A percentile compares a stretch with the other conserved stretches of the same genome.
Evolutionary conservation across 768 basidiomycete species (phyloP).

Genomic region (Phanerochaete carnosa): DNA sequence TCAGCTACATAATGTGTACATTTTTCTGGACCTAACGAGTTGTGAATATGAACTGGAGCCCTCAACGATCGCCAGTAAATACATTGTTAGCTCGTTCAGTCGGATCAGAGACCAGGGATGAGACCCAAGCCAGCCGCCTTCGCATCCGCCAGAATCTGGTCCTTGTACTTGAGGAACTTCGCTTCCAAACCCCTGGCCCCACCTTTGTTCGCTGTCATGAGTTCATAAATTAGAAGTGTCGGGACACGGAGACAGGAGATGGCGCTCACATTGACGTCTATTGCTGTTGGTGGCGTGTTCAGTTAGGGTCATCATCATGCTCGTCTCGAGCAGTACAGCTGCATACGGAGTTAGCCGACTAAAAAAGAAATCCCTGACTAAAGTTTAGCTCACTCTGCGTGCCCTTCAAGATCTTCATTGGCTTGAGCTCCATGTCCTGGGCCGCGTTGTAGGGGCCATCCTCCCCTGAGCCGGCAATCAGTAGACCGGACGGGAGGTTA

Average conservation of each 20-base stretch:
- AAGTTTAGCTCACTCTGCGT: constrained; percentile 51
- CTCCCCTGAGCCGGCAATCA: constrained; percentile 32
- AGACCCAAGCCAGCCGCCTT: constrained; percentile 17
- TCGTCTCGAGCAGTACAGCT: not conserved
- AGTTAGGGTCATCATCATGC: not conserved
- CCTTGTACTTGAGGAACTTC: constrained; percentile 55
- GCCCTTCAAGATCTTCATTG: constrained; percentile 49
- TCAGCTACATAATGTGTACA: no score
- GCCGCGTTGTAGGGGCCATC: constrained; percentile 59
- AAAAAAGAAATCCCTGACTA: no score
- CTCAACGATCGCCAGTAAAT: no score
- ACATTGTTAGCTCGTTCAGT: no score
- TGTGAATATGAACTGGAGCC: no score
- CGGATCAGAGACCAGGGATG: not conserved
- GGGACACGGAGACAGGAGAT: not conserved
- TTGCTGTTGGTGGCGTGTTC: not conserved
- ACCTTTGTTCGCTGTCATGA: constrained; percentile 63
- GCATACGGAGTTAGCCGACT: not conserved
- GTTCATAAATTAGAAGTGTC: constrained; percentile 26
- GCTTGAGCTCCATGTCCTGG: constrained; percentile 46
- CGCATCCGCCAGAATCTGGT: constrained; percentile 42
- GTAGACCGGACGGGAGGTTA: not conserved
- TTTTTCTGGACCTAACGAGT: no score
- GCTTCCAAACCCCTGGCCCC: constrained; percentile 41
- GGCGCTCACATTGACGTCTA: not conserved